Evolutionary conservation across 306 rosid species (phyloP).

Genomic region (Trifolium pratense): DNA sequence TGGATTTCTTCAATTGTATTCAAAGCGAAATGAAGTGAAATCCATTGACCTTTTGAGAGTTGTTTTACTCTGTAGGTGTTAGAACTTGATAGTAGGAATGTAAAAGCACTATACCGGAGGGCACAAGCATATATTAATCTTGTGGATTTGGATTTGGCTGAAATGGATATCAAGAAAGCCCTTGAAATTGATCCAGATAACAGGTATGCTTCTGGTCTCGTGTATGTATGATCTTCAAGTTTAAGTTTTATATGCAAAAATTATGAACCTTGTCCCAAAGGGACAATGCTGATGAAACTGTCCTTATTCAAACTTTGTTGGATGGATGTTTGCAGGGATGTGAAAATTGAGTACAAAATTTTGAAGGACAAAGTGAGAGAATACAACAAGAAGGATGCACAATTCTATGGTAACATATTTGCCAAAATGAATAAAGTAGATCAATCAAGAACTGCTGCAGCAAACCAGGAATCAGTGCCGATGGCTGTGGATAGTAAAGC

Average conservation of each 20-base stretch:
- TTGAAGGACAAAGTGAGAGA: slow-evolving; percentile 89
- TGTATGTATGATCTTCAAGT: neutral
- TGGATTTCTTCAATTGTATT: neutral
- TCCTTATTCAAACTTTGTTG: neutral
- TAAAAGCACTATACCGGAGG: slow-evolving; percentile 92
- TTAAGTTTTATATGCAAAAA: neutral
- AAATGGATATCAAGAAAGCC: slow-evolving; percentile 89
- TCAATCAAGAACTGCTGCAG: slow-evolving; percentile 47
- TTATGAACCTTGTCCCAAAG: neutral
- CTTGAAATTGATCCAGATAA: slow-evolving; percentile 89
- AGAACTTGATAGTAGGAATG: slow-evolving; percentile 75
- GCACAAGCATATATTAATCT: slow-evolving; percentile 83
- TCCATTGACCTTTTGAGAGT: neutral
- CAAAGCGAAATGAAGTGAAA: neutral
- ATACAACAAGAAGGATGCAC: slow-evolving; percentile 74
- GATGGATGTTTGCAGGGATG: slow-evolving; percentile 60
- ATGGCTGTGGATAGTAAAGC: slow-evolving; percentile 68
- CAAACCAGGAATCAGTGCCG: slow-evolving; percentile 59
- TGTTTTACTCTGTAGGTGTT: slow-evolving; percentile 55
- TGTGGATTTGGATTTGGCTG: slow-evolving; percentile 88
- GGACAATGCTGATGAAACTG: neutral
- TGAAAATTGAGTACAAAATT: slow-evolving; percentile 75
- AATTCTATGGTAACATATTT: slow-evolving; percentile 84
- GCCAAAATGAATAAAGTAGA: slow-evolving; percentile 70
- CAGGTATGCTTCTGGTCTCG: slow-evolving; percentile 47